Evolutionary conservation across 768 basidiomycete genomes (phyloP), one percentile per base, ranked within the genome.

Genomic region (Calocybe indica): DNA sequence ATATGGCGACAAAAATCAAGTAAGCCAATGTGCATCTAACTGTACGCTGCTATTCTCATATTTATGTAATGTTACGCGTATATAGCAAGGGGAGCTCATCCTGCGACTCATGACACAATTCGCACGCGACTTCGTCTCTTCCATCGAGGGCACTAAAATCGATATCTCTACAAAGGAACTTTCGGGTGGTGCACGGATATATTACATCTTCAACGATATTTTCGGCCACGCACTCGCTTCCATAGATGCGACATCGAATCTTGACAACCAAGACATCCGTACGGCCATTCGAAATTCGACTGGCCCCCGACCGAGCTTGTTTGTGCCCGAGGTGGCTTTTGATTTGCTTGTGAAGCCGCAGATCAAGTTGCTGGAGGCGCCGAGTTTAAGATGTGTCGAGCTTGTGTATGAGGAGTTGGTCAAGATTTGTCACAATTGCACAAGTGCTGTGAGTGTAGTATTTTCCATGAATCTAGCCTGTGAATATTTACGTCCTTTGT

Each of bases 201-300:
- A 98, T 68, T 98, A 98, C 71, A 98, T 99, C 63, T 99, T 99
- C 79, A 92, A 98, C 62, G 96, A 98, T 59, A 82, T 98, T 45
- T 99, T 98, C 60, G 96, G 96, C 1, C 77, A 87, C 44, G 96
- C 95, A 1, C 80, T 99, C 6, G 79, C 82, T 47, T 85, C 80
- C 5, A 91, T 99, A 58, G 88, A 98, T 60, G 85, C 96, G 1
- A 92, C 92, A 10, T 76, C 82, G 41, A 94, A 94, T 61, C 75
- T 99, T 46, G 92, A 93, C 49, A 83, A 88, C 50, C 87, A 89
- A 56, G 96, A 99, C 61, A 98, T 99, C 60, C 82, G 95, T 15
- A 99, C 96, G 5, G 96, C 96, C 28, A 99, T 99, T 55, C 82
- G 96, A 29, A 99, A 99, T 63, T 97, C 95, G 12, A 97, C 96